Base-by-base conservation (phyloP, 2,329 filamentous ascomycete species). In the Cladosporium sp. region DNA sequence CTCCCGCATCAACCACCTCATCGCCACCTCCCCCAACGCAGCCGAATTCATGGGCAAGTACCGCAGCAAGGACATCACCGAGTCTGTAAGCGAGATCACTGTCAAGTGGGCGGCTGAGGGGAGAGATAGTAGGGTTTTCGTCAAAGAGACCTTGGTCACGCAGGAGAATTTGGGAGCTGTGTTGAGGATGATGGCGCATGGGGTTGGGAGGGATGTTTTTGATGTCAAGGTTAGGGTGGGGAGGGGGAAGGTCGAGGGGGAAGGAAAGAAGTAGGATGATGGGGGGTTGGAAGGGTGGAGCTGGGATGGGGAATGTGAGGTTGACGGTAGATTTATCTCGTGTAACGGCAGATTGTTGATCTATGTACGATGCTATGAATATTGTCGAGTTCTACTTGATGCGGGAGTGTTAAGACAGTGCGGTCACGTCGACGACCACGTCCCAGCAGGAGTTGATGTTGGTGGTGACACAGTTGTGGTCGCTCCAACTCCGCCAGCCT, bases 21-120 rank as follows among this genome's bases (percentile, higher is more conserved):
- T 56, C 12, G 44, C 61, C 35, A 54, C 60, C 5, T 73, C 70
- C 8, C 68, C 66, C 20, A 73, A 73, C 61, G 69, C 67, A 57
- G 60, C 60, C 19, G 70, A 73, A 58, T 68, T 70, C 62, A 64
- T 73, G 63, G 58, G 65, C 45, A 73, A 72, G 60, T 73, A 72
- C 65, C 66, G 65, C 56, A 71, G 64, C 62, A 70, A 66, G 57
- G 62, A 65, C 35, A 59, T 32, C 28, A 64, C 45, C 44, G 68
- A 71, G 40, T 57, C 60, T 6, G 70, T 74, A 17, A 61, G 58
- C 17, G 62, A 68, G 34, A 58, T 73, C 53, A 70, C 64, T 57
- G 70, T 73, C 28, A 65, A 64, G 45, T 73, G 71, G 71, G 62
- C 64, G 15, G 58, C 57, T 5, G 65, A 64, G n/a, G 69, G 67